Conservation (phyloP, 768 basidiomycete genomes). For the Lyophyllum semitale region DNA sequence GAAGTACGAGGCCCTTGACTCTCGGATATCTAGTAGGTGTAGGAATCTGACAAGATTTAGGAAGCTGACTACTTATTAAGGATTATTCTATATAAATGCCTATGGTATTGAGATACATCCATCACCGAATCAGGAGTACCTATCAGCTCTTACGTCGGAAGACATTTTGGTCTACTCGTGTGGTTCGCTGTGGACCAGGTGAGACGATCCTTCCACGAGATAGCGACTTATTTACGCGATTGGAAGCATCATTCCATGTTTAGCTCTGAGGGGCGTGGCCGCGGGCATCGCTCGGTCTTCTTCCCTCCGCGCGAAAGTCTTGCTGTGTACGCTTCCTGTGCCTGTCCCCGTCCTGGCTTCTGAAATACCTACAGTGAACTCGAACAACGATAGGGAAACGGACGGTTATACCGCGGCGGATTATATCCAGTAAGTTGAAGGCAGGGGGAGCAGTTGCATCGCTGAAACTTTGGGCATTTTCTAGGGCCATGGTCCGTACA, state of each 20-base stretch:
- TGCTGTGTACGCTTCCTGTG: constrained; percentile 64
- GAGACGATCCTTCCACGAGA: constrained; percentile 12
- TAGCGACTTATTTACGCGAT: neutral
- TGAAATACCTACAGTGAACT: constrained; percentile 62
- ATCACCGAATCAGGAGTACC: constrained; percentile 78
- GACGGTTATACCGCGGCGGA: constrained; percentile 81
- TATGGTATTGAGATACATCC: constrained; percentile 94
- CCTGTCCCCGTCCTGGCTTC: constrained; percentile 1
- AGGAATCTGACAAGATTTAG: neutral
- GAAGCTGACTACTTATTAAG: constrained; percentile 34
- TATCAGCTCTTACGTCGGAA: constrained; percentile 58
- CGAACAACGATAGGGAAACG: constrained; percentile 88
- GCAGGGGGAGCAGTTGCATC: neutral
- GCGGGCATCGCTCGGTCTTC: constrained; percentile 73
- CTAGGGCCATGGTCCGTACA: constrained; percentile 68
- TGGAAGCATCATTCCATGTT: constrained; percentile 78
- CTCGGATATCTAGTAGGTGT: constrained; percentile 64
- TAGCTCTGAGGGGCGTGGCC: constrained; percentile 82
- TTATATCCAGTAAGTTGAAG: constrained; percentile 66
- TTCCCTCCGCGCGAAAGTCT: constrained; percentile 73
- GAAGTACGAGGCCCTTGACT: constrained; percentile 54
- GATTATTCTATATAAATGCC: constrained; percentile 85
- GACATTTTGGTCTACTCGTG: constrained; percentile 88
- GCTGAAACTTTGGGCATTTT: constrained; percentile 3
- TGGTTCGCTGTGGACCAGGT: constrained; percentile 95